These are phyloP conservation scores for Rhynchospora pubera DNA, from an alignment of 176 grass and related monocot species.

Conservation along the genomic window DNA sequence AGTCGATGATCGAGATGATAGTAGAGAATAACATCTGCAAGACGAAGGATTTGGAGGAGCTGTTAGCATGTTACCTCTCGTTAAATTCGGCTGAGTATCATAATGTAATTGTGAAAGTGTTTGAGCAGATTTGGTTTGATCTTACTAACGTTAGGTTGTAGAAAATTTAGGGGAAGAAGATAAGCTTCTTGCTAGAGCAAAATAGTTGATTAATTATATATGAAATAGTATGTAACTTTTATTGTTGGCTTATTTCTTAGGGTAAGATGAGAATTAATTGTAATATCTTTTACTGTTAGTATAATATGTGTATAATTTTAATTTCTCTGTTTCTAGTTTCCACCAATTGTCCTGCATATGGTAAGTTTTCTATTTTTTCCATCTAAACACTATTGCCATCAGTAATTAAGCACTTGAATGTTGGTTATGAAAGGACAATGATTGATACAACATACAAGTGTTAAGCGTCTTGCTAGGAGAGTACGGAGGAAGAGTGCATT, in stretches of 20 bases:
- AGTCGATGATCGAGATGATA: constrained; percentile 44
- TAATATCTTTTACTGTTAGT: background rate
- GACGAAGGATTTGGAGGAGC: constrained; percentile 29
- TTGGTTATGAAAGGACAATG: background rate
- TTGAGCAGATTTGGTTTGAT: constrained; percentile 44
- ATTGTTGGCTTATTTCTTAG: background rate
- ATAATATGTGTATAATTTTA: constrained; percentile 7
- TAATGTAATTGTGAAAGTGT: constrained; percentile 34
- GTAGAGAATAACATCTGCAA: constrained; percentile 20
- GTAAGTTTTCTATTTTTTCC: background rate
- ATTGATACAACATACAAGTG: background rate
- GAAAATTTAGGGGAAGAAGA: background rate
- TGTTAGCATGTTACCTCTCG: constrained; percentile 38
- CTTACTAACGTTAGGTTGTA: constrained; percentile 22
- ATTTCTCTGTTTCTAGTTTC: background rate
- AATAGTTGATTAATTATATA: background rate
- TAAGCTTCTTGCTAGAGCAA: background rate
- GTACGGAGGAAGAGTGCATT: too few species aligned
- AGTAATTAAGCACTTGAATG: background rate
- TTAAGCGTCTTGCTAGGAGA: background rate
- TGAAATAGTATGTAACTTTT: background rate
- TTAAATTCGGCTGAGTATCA: constrained; percentile 39
- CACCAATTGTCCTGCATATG: background rate
- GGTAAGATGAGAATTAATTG: background rate
- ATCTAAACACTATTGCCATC: background rate